phyloP scores from a whole-genome alignment of 441 rosid species.

The Cnidoscolus chayamansa region DNA sequence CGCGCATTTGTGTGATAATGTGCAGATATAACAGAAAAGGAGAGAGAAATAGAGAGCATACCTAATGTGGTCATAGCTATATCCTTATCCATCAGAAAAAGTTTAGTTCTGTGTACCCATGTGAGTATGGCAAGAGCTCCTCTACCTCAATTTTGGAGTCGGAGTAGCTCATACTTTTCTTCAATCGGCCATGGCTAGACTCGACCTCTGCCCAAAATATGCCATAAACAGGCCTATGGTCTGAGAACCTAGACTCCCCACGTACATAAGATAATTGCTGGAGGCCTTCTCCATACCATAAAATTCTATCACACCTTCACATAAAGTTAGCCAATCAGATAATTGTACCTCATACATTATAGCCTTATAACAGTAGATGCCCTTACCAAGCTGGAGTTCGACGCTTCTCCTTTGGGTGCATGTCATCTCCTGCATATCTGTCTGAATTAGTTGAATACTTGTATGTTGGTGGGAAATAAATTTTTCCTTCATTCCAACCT shows the following conservation, averaged over 20 bases:
- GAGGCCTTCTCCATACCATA: constrained; percentile 94
- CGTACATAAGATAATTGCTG: constrained; percentile 84
- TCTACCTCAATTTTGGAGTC: constrained; percentile 75
- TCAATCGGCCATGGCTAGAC: constrained; percentile 58
- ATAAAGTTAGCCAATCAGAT: constrained; percentile 28
- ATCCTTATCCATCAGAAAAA: constrained; percentile 47
- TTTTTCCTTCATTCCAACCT: constrained; percentile 93
- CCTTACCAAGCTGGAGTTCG: constrained; percentile 96
- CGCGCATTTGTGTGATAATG: not conserved
- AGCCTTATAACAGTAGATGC: not conserved
- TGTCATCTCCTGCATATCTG: constrained; percentile 82
- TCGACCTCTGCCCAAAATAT: constrained; percentile 82
- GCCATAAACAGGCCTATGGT: constrained; percentile 61
- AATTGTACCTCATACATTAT: not conserved
- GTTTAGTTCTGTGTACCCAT: constrained; percentile 77
- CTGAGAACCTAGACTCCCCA: constrained; percentile 94
- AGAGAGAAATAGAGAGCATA: constrained; percentile 30
- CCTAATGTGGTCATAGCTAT: constrained; percentile 22
- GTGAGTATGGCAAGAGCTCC: constrained; percentile 84
- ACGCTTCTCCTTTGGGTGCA: constrained; percentile 90
- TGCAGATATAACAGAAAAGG: not conserved
- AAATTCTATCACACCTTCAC: constrained; percentile 89
- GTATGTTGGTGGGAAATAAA: constrained; percentile 96
- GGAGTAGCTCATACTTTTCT: constrained; percentile 67
- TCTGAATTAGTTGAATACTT: constrained; percentile 93